Evolutionary conservation across 257 asterid genomes (phyloP), one percentile per base, ranked within the genome.

Genomic region (Cinchona pubescens): DNA sequence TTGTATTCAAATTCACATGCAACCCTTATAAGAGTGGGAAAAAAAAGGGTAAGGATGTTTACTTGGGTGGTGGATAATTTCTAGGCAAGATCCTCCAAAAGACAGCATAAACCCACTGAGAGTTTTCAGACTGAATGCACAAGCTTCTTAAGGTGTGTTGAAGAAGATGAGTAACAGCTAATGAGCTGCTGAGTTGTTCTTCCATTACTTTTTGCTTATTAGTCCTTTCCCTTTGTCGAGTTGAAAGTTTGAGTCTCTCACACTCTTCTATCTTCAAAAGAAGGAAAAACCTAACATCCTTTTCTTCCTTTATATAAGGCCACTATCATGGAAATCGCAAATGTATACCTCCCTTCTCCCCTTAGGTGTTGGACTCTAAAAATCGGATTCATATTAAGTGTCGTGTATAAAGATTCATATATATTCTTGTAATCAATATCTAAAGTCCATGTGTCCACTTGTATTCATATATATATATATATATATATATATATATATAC

Each of bases 31-130:
- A 38, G n/a, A n/a, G n/a, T n/a, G 34, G 16, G 21, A 34, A 59
- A 32, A 30, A 23, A 15, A 35, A 16, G 7, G 42, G 67, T 30
- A 30, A 12, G 27, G n/a, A 46, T n/a, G 19, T 40, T 63, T 87
- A 95, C 99, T 95, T 95, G 59, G 99, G 99, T 61, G 99, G 99
- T 34, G 99, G 99, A 80, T 95, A 92, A 29, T 95, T 95, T 81
- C 99, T 90, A 0, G 99, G 99, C 85, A 95, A 86, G 81, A 95
- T 92, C 82, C 99, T 95, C 99, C 99, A 95, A 38, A 95, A 95
- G 75, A 95, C 99, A 74, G 99, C 99, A 83, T 95, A 95, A 71
- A 95, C 98, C 99, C 99, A 95, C 69, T 95, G 98, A 40, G 99
- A 95, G 73, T 87, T 91, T 18, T 91, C 96, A 82, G n/a, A n/a